Percentiles rank a stretch among this genome's conserved stretches.
Conservation (phyloP, 2,329 filamentous ascomycete species). For the Phialemonium atrogriseum region DNA sequence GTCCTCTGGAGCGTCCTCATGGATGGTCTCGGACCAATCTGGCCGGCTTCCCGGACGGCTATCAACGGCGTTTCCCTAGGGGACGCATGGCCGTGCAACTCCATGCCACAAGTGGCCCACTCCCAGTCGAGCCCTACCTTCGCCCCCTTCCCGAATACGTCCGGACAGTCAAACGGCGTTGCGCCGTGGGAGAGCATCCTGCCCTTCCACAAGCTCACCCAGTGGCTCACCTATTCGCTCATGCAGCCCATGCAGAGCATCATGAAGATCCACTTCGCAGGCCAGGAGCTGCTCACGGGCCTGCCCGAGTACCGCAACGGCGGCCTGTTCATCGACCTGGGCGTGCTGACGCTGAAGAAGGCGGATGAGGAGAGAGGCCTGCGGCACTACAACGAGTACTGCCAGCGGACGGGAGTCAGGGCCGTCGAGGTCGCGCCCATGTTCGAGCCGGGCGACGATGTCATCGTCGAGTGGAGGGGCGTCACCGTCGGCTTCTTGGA, state of each 20-base stretch:
- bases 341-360: slow-evolving; percentile 50
- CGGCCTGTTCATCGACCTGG: slow-evolving; percentile 77
- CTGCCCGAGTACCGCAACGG: slow-evolving; percentile 84
- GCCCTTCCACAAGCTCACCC: slow-evolving; percentile 52
- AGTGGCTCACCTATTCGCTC: slow-evolving; percentile 67
- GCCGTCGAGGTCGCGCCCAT: slow-evolving; percentile 46
- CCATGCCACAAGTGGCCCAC: slow-evolving; percentile 54
- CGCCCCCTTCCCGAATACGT: slow-evolving; percentile 35
- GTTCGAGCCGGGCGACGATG: slow-evolving; percentile 52
- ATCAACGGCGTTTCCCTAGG: slow-evolving; percentile 83
- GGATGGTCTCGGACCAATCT: slow-evolving; percentile 77
- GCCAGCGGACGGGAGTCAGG: slow-evolving; percentile 61
- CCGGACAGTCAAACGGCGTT: slow-evolving; percentile 26
- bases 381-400: slow-evolving; percentile 51
- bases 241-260: slow-evolving; percentile 55
- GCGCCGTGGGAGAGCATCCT: slow-evolving; percentile 72
- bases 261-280: slow-evolving; percentile 41
- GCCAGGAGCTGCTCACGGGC: slow-evolving; percentile 51
- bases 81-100: slow-evolving; percentile 86
- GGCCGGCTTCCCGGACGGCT: slow-evolving; percentile 78
- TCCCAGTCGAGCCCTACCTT: slow-evolving; percentile 41
- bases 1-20: slow-evolving; percentile 89
- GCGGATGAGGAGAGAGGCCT: slow-evolving; percentile 33
- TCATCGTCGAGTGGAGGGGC: slow-evolving; percentile 58
- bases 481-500: slow-evolving; percentile 55